phyloP scores from a whole-genome alignment of 2,329 filamentous ascomycete genomes.

The Ambrosiella cleistominuta region DNA sequence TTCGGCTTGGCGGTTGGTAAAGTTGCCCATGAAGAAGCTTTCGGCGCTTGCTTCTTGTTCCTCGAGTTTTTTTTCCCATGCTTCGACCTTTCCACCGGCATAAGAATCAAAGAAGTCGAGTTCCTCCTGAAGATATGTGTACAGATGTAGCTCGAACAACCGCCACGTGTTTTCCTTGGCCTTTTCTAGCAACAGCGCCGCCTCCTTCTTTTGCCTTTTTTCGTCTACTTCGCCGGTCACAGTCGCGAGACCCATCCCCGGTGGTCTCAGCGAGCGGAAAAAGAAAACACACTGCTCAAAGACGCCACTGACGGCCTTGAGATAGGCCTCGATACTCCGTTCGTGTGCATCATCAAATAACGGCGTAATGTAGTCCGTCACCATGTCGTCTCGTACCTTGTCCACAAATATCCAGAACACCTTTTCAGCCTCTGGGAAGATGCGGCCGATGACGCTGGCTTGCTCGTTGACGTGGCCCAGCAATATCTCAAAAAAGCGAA shows the following conservation, averaged over 20 bases:
- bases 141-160: slow-evolving; percentile 84
- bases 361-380: slow-evolving; percentile 70
- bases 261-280: slow-evolving; percentile 43
- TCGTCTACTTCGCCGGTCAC: neutral
- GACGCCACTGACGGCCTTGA: slow-evolving; percentile 71
- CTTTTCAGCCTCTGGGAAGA: slow-evolving; percentile 55
- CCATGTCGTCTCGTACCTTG: slow-evolving; percentile 65
- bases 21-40: slow-evolving; percentile 87
- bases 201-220: neutral
- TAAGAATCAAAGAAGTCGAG: slow-evolving; percentile 65
- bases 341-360: slow-evolving; percentile 78
- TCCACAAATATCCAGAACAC: slow-evolving; percentile 68
- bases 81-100: slow-evolving; percentile 57
- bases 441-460: slow-evolving; percentile 57
- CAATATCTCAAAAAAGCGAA: slow-evolving; percentile 61
- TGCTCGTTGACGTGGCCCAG: slow-evolving; percentile 68
- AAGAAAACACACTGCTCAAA: slow-evolving; percentile 77
- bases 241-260: neutral
- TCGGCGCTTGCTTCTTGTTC: slow-evolving; percentile 84
- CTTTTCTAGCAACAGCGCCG: slow-evolving; percentile 24
- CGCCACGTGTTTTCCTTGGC: slow-evolving; percentile 49
- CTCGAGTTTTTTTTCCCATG: slow-evolving; percentile 82
- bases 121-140: slow-evolving; percentile 83
- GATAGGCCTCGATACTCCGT: slow-evolving; percentile 54
- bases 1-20: slow-evolving; percentile 71